phyloP scores from a whole-genome alignment of 1,284 basidiomycete genomes.

The Pascua sp. region DNA sequence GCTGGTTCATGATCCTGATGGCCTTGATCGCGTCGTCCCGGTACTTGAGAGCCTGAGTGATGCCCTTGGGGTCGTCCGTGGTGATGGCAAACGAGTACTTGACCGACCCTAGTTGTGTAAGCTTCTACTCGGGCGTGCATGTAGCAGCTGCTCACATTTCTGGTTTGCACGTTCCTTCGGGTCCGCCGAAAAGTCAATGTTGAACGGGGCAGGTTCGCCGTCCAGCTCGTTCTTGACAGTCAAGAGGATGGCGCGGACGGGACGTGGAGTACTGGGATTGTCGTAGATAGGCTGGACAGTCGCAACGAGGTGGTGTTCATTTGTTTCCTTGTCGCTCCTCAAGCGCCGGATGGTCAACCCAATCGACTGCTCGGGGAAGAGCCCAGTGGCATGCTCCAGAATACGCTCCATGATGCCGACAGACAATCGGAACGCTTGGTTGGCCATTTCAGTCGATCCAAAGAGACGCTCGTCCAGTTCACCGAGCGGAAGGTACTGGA shows the following conservation, averaged over 20 bases:
- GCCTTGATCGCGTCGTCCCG: constrained; percentile 17
- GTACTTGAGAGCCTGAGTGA: constrained; percentile 12
- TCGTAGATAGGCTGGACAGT: constrained; percentile 62
- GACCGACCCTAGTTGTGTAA: constrained; percentile 33
- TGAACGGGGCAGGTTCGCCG: constrained; percentile 29
- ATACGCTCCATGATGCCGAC: constrained; percentile 70
- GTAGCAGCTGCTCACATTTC: constrained; percentile 24
- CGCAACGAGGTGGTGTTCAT: constrained; percentile 47
- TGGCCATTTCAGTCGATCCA: constrained; percentile 61
- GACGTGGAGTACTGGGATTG: constrained; percentile 44
- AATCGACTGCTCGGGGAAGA: constrained; percentile 60
- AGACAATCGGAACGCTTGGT: constrained; percentile 73
- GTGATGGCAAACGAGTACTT: constrained; percentile 32
- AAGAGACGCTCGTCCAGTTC: constrained; percentile 86
- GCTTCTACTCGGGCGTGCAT: not conserved
- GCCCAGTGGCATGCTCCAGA: constrained; percentile 59
- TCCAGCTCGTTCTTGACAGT: constrained; percentile 45
- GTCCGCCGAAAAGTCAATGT: constrained; percentile 26
- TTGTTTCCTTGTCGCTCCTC: constrained; percentile 44
- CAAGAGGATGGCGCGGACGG: constrained; percentile 53
- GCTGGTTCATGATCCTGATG: constrained; percentile 27
- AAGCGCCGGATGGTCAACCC: constrained; percentile 4
- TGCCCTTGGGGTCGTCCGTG: constrained; percentile 14
- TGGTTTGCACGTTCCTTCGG: constrained; percentile 19
- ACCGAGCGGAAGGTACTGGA: constrained; percentile 80